Conservation (phyloP, 2,329 filamentous ascomycete species). For the Clonostachys rosea region DNA sequence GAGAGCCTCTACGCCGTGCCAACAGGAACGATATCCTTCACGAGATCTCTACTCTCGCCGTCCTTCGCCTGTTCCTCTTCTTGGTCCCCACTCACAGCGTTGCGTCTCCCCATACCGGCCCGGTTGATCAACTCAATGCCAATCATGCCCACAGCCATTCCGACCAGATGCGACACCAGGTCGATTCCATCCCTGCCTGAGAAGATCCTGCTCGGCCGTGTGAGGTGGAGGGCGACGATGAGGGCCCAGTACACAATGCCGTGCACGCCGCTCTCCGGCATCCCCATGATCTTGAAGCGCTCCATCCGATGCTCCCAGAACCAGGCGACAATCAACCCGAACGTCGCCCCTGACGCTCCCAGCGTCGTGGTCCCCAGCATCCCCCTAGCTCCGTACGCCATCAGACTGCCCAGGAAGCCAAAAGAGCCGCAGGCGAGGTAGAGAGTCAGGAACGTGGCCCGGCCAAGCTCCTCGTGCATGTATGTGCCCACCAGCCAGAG, state of each 20-base stretch:
- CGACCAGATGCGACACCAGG: slow-evolving; percentile 46
- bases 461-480: slow-evolving; percentile 66
- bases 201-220: slow-evolving; percentile 32
- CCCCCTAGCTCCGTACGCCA: slow-evolving; percentile 38
- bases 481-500: slow-evolving; percentile 63
- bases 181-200: slow-evolving; percentile 37
- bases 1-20: neutral
- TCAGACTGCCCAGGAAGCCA: slow-evolving; percentile 55
- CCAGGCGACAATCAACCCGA: slow-evolving; percentile 57
- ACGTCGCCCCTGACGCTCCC: slow-evolving; percentile 63
- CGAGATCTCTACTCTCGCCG: neutral
- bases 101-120: neutral
- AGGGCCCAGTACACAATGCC: slow-evolving; percentile 49
- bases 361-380: slow-evolving; percentile 46
- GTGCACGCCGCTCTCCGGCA: slow-evolving; percentile 53
- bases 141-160: slow-evolving; percentile 40
- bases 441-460: slow-evolving; percentile 64
- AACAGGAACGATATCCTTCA: neutral
- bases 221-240: slow-evolving; percentile 43
- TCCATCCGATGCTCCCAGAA: slow-evolving; percentile 55
- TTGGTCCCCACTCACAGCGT: too few species aligned
- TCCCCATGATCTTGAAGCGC: slow-evolving; percentile 50
- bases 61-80: neutral
- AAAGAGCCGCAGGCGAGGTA: slow-evolving; percentile 56
- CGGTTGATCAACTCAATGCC: slow-evolving; percentile 27